Evolutionary conservation across 73 alveolate species (phyloP), one percentile per base, ranked within the genome.

Genomic region (Paramecium biaurelia): DNA sequence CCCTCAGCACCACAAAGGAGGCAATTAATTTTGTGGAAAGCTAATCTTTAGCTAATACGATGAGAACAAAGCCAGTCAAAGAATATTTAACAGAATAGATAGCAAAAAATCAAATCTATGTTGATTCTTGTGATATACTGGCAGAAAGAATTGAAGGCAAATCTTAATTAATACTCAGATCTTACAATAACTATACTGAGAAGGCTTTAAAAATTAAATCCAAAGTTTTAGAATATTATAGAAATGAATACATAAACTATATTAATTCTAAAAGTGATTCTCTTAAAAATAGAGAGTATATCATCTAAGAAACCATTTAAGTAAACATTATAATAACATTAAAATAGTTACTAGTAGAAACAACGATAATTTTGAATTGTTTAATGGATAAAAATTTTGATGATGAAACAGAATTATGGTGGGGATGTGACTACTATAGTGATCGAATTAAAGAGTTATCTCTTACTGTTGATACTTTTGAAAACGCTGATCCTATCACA

Each of bases 311-410:
- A 45, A 79, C 90, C 4, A 43, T 41, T 26, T 34, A 30, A 47
- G 90, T 79, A 79, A 9, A 21, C 24, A 18, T 15, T 79, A 21
- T 79, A 24, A 41, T 43, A 24, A 42, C 7, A 7, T 30, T 6
- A 18, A 18, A 0, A 47, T 21, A 79, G 90, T 47, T 79, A 79
- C 20, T 47, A 8, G 74, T 79, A 20, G 90, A 79, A 79, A 47
- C 74, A 11, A 7, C 74, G 4, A 24, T 79, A 1, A 79, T 79
- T 14, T 30, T 79, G 1, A 79, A 79, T 79, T 79, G 76, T 43
- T 45, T 79, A n/a, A 79, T 79, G 90, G 90, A 79, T 79, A 38
- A 45, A 45, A 79, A 79, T n/a, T 79, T 79, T 21, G 90, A 79
- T 21, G 90, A 79, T 11, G 90, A 79, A 4, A 24, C 57, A 42